A percentile compares a stretch with the other conserved stretches of the same genome.
Evolutionary conservation across 306 rosid species (phyloP).

Genomic region (Cicer judaicum): DNA sequence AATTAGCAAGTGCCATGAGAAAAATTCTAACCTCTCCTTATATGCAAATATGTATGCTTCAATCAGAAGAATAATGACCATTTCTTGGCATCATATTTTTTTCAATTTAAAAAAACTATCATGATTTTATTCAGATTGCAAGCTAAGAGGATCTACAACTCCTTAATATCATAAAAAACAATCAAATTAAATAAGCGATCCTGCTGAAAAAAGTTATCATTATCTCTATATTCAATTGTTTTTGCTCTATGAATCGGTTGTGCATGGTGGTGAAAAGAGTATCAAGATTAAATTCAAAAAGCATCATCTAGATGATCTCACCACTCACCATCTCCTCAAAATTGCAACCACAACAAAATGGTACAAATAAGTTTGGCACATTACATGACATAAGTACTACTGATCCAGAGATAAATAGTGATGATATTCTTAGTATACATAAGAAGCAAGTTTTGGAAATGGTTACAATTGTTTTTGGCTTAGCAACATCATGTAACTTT

Average conservation of each 20-base stretch:
- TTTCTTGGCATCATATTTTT: too few relatives aligned
- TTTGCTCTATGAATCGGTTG: not conserved
- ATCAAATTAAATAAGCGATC: not conserved
- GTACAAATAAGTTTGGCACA: not conserved
- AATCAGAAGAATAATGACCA: too few relatives aligned
- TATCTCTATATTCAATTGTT: not conserved
- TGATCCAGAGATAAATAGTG: not conserved
- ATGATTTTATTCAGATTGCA: not conserved
- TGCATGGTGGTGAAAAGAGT: not conserved
- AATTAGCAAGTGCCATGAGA: too few relatives aligned
- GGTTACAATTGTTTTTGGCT: constrained; percentile 50
- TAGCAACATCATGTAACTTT: not conserved
- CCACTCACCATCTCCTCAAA: not conserved
- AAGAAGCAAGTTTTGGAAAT: constrained; percentile 66
- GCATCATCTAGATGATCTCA: not conserved
- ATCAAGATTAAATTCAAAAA: not conserved
- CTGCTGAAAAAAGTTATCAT: not conserved
- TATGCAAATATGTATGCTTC: too few relatives aligned
- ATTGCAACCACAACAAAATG: not conserved
- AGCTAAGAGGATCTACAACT: not conserved
- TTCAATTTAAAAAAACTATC: not conserved
- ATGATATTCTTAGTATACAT: not conserved
- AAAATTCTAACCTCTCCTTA: too few relatives aligned
- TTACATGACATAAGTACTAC: not conserved
- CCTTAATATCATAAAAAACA: not conserved